Conservation (phyloP, 225 moss, liverwort and hornwort species). For the Anthoceros angustus region DNA sequence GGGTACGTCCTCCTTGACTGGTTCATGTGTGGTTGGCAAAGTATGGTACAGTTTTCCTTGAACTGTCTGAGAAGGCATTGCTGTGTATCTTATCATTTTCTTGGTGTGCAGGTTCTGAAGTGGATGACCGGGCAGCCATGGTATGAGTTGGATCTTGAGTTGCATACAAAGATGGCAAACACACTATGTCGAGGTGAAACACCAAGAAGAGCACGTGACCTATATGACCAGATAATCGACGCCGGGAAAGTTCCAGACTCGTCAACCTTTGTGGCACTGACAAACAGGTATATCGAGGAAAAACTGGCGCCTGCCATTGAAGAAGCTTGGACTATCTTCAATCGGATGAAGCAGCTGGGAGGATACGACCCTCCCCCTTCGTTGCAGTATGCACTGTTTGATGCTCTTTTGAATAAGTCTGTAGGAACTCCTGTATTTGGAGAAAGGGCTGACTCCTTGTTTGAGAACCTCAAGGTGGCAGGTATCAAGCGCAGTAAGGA, state of each 20-base stretch:
- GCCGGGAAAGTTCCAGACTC: not conserved
- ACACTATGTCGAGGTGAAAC: not conserved
- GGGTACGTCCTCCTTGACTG: not conserved
- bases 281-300: not conserved
- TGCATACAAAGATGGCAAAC: not conserved
- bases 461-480: not conserved
- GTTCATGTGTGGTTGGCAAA: not conserved
- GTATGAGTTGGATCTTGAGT: slow-evolving; percentile 1
- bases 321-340: not conserved
- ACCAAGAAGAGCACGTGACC: not conserved
- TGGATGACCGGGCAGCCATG: not conserved
- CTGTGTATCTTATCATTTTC: not conserved
- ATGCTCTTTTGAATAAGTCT: not conserved
- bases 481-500: not conserved
- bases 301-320: not conserved
- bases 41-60: not conserved
- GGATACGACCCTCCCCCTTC: not conserved
- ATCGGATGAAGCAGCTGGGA: not conserved
- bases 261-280: not conserved
- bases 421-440: not conserved
- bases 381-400: not conserved
- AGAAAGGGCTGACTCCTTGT: not conserved
- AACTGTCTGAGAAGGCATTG: not conserved
- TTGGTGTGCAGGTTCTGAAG: not conserved
- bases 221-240: not conserved